These are phyloP conservation scores for Parathielavia appendiculata DNA, from an alignment of 495 filamentous ascomycete genomes.

Conservation along the genomic window DNA sequence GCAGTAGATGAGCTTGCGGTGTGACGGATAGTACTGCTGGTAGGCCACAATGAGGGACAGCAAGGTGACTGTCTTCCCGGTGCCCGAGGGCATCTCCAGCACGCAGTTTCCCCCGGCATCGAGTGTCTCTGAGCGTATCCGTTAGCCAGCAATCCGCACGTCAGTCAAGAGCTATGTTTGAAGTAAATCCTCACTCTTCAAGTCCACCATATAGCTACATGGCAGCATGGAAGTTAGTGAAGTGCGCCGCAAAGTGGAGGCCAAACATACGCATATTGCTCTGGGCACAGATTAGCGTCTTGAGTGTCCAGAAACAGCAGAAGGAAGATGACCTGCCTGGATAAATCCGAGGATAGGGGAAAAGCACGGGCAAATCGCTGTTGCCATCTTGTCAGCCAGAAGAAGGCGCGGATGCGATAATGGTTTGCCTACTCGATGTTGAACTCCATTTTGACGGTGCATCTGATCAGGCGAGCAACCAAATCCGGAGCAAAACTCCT, in stretches of 20 bases:
- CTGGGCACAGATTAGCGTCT: constrained; percentile 32
- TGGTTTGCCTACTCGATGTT: constrained; percentile 61
- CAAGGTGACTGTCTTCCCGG: constrained; percentile 94
- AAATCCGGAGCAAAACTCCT: neutral
- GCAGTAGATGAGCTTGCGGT: constrained; percentile 96
- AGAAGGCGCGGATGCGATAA: neutral
- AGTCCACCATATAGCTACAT: constrained; percentile 87
- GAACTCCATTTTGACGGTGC: constrained; percentile 70
- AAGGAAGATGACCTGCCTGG: constrained; percentile 51
- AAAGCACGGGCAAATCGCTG: constrained; percentile 88
- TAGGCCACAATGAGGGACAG: constrained; percentile 95
- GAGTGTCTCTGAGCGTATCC: constrained; percentile 58
- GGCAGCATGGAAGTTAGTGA: constrained; percentile 1
- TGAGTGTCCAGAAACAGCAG: neutral
- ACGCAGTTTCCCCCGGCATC: constrained; percentile 94
- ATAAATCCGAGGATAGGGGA: constrained; percentile 95
- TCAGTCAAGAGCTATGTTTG: neutral
- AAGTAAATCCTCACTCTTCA: constrained; percentile 61
- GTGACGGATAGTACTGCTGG: constrained; percentile 83
- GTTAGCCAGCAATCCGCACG: neutral
- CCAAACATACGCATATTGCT: constrained; percentile 80
- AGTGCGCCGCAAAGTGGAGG: neutral
- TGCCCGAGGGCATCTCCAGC: constrained; percentile 99
- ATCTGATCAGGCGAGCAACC: neutral
- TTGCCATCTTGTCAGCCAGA: constrained; percentile 10